Conservation (phyloP, 805 yeast genomes). For the Candida gorgasii region DNA sequence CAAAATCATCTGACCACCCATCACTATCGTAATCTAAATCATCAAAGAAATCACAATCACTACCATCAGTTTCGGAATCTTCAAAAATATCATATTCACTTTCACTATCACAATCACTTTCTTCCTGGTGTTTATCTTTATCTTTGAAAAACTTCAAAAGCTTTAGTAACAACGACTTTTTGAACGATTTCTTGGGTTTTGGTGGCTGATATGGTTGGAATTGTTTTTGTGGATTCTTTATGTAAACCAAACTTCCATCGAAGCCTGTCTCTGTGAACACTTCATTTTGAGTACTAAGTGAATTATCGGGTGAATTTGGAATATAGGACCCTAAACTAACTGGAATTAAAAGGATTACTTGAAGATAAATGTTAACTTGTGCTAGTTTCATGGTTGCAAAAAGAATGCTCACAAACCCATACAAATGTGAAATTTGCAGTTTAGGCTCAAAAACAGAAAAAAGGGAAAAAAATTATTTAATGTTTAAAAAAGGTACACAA, state of each 20-base stretch:
- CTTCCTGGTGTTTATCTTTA: background rate
- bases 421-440: no score
- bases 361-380: no score
- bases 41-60: conserved; percentile 9
- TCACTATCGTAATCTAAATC: conserved; percentile 7
- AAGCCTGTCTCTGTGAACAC: background rate
- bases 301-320: background rate
- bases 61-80: conserved; percentile 1
- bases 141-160: conserved; percentile 5
- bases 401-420: no score
- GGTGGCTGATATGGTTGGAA: background rate
- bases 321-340: background rate
- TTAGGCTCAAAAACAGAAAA: no score
- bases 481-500: no score
- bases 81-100: background rate
- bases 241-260: conserved; percentile 3
- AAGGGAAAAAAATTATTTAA: no score
- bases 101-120: background rate
- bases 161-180: background rate
- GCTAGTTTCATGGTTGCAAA: background rate
- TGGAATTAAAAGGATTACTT: background rate
- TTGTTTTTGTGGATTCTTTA: background rate
- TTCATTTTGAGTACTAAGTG: no score
- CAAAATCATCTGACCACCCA: conserved; percentile 3
- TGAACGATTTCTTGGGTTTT: background rate